A percentile compares a stretch with the other conserved stretches of the same genome.
phyloP scores from a whole-genome alignment of 768 basidiomycete species.

The Mycena metata region DNA sequence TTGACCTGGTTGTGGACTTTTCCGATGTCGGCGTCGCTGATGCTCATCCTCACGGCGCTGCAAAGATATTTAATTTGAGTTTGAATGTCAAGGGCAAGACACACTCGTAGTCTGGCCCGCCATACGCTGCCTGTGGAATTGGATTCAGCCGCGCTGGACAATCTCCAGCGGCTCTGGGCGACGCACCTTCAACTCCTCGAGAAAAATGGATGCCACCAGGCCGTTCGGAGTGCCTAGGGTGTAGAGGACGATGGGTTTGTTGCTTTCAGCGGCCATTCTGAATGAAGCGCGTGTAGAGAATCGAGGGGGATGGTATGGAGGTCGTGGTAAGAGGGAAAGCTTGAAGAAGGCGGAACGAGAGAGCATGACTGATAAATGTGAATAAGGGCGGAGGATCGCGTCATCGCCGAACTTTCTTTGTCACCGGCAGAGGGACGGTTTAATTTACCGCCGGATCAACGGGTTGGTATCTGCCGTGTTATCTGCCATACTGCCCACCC shows the following conservation, averaged over 20 bases:
- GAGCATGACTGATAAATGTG: slow-evolving; percentile 2
- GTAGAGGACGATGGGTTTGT: slow-evolving; percentile 27
- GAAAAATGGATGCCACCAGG: slow-evolving; percentile 16
- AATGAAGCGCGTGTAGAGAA: slow-evolving; percentile 13
- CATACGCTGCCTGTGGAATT: slow-evolving; percentile 19
- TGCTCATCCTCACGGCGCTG: slow-evolving; percentile 26
- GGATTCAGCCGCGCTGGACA: slow-evolving; percentile 4
- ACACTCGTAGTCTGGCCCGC: slow-evolving; percentile 22
- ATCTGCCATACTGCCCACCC: too few relatives aligned
- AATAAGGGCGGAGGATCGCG: too few relatives aligned
- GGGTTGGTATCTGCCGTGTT: too few relatives aligned
- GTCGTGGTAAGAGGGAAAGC: background rate
- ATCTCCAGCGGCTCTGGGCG: slow-evolving; percentile 4
- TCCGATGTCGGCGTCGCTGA: slow-evolving; percentile 27
- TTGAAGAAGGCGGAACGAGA: background rate
- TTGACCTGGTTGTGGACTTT: slow-evolving; percentile 30
- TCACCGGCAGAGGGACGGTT: too few relatives aligned
- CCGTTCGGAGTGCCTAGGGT: slow-evolving; percentile 25
- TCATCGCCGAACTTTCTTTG: too few relatives aligned
- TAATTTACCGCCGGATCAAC: too few relatives aligned
- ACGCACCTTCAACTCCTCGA: slow-evolving; percentile 25
- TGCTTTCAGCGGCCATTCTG: slow-evolving; percentile 25
- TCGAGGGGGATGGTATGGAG: slow-evolving; percentile 1
- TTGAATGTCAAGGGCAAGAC: background rate
- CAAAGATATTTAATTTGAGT: slow-evolving; percentile 1